Percentiles rank a stretch among this genome's conserved stretches.
Conservation (phyloP, 176 grass and related monocot genomes). For the Zizania latifolia region DNA sequence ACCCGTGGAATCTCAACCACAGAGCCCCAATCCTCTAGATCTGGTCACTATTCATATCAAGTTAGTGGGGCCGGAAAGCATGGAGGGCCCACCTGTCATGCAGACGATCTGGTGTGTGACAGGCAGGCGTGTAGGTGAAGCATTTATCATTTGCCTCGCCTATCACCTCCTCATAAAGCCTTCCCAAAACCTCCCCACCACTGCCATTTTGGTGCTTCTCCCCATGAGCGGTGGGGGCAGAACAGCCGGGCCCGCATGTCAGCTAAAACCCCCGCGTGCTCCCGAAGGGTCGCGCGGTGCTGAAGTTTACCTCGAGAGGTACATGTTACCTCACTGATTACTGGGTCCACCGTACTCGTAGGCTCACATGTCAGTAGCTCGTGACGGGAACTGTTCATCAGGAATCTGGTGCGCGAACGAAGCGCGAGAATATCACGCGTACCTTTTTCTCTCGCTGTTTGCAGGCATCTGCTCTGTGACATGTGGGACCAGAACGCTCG, state of each 20-base stretch:
- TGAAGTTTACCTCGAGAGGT: not conserved
- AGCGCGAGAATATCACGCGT: not conserved
- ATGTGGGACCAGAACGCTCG: rapidly evolving
- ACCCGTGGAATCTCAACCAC: not conserved
- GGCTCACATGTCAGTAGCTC: too few species aligned
- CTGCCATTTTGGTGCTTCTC: not conserved
- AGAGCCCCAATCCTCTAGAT: conserved; percentile 9
- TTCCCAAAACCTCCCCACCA: conserved; percentile 14
- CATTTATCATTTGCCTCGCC: conserved; percentile 24
- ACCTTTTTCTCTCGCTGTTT: not conserved
- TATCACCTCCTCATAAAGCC: too few species aligned
- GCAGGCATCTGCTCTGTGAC: rapidly evolving
- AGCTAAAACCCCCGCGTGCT: not conserved
- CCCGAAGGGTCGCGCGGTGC: not conserved
- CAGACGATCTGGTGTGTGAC: rapidly evolving
- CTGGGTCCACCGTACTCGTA: not conserved
- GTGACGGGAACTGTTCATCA: too few species aligned
- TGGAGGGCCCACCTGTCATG: not conserved
- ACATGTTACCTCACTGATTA: not conserved
- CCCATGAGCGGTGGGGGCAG: not conserved
- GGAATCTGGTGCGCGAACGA: not conserved
- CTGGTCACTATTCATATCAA: not conserved
- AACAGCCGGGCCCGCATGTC: rapidly evolving
- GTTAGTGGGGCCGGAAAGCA: not conserved
- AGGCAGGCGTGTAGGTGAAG: conserved; percentile 1